Conservation (phyloP, 805 yeast species). For the Myxozyma vanderwaltii region DNA sequence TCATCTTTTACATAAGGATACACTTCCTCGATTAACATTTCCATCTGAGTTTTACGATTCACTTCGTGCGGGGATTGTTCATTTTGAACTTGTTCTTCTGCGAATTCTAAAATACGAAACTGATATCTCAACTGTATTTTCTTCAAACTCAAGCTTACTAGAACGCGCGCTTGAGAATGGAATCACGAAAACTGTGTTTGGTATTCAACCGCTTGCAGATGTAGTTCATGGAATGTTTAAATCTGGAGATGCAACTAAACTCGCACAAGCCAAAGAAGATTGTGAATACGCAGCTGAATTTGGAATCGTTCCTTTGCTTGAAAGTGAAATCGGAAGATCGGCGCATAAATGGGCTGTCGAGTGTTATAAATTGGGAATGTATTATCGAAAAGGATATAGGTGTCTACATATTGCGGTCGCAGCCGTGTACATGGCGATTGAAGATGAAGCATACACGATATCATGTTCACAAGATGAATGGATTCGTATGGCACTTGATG, state of each 20-base stretch:
- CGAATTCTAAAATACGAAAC: slow-evolving; percentile 16
- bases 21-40: slow-evolving; percentile 4
- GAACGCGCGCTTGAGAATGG: slow-evolving; percentile 15
- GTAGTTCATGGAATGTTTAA: slow-evolving; percentile 1
- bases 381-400: neutral
- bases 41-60: slow-evolving; percentile 24
- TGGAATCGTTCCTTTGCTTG: slow-evolving; percentile 16
- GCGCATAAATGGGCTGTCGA: slow-evolving; percentile 3
- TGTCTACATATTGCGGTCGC: slow-evolving; percentile 17
- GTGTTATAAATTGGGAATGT: slow-evolving; percentile 2
- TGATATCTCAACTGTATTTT: neutral
- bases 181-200: slow-evolving; percentile 3
- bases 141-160: slow-evolving; percentile 2
- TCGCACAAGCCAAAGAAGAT: slow-evolving; percentile 2
- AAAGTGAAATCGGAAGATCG: slow-evolving; percentile 13
- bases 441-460: neutral
- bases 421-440: slow-evolving; percentile 9
- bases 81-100: slow-evolving; percentile 20
- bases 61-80: slow-evolving; percentile 24
- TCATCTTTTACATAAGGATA: slow-evolving; percentile 14
- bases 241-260: slow-evolving; percentile 1
- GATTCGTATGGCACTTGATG: neutral
- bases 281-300: slow-evolving; percentile 15
- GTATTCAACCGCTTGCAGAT: slow-evolving; percentile 9
- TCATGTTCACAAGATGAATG: neutral